Conservation (phyloP, 2,329 filamentous ascomycete genomes). For the Aspergillus sp. region DNA sequence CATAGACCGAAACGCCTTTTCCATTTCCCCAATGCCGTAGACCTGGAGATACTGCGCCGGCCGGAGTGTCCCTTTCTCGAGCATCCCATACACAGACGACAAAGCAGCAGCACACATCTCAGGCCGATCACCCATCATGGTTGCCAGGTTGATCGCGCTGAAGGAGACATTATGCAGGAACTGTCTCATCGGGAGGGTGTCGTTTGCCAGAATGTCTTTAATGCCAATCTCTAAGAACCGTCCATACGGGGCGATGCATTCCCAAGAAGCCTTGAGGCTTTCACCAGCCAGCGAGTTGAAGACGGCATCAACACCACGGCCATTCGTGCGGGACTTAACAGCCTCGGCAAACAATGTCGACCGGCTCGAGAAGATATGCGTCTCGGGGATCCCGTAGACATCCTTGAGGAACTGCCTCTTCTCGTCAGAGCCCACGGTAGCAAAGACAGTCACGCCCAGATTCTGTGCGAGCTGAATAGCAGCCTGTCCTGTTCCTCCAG, state of each 20-base stretch:
- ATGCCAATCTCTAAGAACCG: constrained; percentile 5
- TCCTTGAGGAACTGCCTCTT: not conserved
- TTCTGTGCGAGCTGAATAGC: not conserved
- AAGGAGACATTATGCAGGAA: constrained; percentile 6
- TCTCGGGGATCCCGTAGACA: not conserved
- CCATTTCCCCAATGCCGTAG: not conserved
- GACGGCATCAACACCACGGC: not conserved
- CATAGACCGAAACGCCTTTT: not conserved
- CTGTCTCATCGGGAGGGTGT: not conserved
- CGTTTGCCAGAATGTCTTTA: not conserved
- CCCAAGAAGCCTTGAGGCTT: not conserved
- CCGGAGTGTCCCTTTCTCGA: not conserved
- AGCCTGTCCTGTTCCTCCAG: not conserved
- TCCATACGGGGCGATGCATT: constrained; percentile 1
- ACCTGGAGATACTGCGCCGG: not conserved
- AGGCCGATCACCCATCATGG: not conserved
- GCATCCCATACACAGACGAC: not conserved
- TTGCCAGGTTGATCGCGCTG: not conserved
- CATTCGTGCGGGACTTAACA: not conserved
- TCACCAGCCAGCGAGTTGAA: constrained; percentile 1
- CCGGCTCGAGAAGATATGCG: constrained; percentile 2
- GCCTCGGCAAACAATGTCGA: not conserved
- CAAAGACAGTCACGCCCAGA: not conserved
- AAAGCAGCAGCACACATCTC: not conserved
- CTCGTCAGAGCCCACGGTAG: not conserved